A percentile compares a stretch with the other conserved stretches of the same genome.
Conservation (phyloP, 2,329 filamentous ascomycete species). For the Onygenales sp. region DNA sequence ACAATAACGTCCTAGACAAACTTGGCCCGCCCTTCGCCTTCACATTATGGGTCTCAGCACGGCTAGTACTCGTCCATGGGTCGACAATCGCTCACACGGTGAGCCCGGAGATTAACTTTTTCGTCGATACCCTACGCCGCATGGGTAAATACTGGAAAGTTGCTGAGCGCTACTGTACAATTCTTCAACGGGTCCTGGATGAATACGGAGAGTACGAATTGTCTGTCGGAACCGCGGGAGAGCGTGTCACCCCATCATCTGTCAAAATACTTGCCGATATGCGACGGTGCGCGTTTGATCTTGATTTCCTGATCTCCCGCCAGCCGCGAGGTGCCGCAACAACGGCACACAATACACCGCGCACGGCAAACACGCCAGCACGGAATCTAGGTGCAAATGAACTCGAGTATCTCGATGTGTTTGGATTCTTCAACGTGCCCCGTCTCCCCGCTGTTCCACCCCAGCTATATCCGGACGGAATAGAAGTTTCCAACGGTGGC, state of each 20-base stretch:
- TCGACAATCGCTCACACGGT: slow-evolving; percentile 80
- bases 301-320: slow-evolving; percentile 79
- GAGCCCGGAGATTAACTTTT: slow-evolving; percentile 67
- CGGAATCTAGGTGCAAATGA: slow-evolving; percentile 67
- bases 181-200: slow-evolving; percentile 74
- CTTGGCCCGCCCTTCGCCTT: slow-evolving; percentile 88
- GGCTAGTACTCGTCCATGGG: slow-evolving; percentile 78
- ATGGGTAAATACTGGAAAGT: slow-evolving; percentile 83
- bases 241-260: slow-evolving; percentile 67
- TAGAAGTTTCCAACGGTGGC: not conserved
- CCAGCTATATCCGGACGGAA: not conserved
- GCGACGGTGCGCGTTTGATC: slow-evolving; percentile 79
- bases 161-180: slow-evolving; percentile 67
- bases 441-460: slow-evolving; percentile 46
- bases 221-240: slow-evolving; percentile 45
- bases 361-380: slow-evolving; percentile 29
- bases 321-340: slow-evolving; percentile 48
- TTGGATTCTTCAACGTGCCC: slow-evolving; percentile 91
- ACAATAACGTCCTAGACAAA: slow-evolving; percentile 64
- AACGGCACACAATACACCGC: slow-evolving; percentile 12
- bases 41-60: slow-evolving; percentile 82
- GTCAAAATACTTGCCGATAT: slow-evolving; percentile 86
- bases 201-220: slow-evolving; percentile 74
- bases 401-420: slow-evolving; percentile 83
- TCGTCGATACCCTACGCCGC: slow-evolving; percentile 70